Percentiles rank a stretch among this genome's conserved stretches.
Conservation (phyloP, 164 flowering plant genomes). For the Malania oleifera region DNA sequence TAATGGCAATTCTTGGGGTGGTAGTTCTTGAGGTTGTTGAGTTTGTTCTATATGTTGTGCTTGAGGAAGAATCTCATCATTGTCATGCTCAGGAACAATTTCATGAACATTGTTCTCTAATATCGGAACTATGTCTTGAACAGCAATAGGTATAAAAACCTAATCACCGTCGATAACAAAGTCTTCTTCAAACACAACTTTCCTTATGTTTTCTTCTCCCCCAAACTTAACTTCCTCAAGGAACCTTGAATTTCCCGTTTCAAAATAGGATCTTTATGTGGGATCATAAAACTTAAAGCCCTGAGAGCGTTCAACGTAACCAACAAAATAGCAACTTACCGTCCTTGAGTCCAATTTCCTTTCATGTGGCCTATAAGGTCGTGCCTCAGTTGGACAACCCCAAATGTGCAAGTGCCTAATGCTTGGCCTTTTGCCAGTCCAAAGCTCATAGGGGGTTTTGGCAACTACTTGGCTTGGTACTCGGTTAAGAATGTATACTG, state of each 20-base stretch:
- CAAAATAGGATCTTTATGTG: neutral
- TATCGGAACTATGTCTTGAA: neutral
- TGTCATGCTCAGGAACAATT: neutral
- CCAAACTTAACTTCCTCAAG: neutral
- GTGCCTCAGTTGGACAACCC: too few relatives aligned
- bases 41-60: too few relatives aligned
- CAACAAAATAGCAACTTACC: slow-evolving; percentile 1
- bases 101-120: neutral
- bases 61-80: too few relatives aligned
- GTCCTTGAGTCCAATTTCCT: too few relatives aligned
- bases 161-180: neutral
- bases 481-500: too few relatives aligned
- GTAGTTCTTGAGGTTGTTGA: too few relatives aligned
- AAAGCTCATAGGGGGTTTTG: too few relatives aligned
- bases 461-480: too few relatives aligned
- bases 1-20: too few relatives aligned
- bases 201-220: neutral
- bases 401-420: neutral
- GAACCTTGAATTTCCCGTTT: neutral
- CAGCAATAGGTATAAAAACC: neutral
- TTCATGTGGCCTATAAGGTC: too few relatives aligned
- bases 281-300: neutral
- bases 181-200: neutral
- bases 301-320: neutral
- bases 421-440: neutral